These are phyloP conservation scores for Pichia sp. DNA, from an alignment of 1,139 yeast species.

Conservation along the genomic window DNA sequence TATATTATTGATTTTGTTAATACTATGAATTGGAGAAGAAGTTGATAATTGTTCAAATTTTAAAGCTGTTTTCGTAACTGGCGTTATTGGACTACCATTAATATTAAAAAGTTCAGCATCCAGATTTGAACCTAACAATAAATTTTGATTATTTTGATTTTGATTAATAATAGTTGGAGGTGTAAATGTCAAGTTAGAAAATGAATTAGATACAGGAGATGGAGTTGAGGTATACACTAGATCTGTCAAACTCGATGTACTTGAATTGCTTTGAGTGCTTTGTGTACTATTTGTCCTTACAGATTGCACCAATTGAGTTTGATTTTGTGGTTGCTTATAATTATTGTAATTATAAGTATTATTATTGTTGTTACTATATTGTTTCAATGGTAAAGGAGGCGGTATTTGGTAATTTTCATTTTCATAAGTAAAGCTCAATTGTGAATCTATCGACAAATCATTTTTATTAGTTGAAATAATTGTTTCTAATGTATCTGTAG, in stretches of 20 bases:
- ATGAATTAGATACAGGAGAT: conserved; percentile 1
- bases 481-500: conserved; percentile 11
- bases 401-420: neutral
- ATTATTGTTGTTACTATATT: neutral
- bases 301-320: neutral
- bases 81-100: conserved; percentile 8
- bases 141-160: neutral
- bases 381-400: neutral
- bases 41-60: conserved; percentile 10
- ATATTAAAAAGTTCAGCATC: neutral
- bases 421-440: neutral
- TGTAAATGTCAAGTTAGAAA: neutral
- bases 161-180: conserved; percentile 1
- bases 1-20: no score
- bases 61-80: conserved; percentile 9
- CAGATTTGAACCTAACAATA: neutral
- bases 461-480: neutral
- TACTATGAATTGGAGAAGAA: neutral
- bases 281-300: neutral
- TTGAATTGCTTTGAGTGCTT: conserved; percentile 3
- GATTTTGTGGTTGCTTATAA: neutral
- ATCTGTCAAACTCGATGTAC: neutral
- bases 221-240: conserved; percentile 1
- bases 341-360: neutral
- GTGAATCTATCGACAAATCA: neutral